Evolutionary conservation across 345 rosid genomes (phyloP), one percentile per base, ranked within the genome.

Genomic region (Salix purpurea): DNA sequence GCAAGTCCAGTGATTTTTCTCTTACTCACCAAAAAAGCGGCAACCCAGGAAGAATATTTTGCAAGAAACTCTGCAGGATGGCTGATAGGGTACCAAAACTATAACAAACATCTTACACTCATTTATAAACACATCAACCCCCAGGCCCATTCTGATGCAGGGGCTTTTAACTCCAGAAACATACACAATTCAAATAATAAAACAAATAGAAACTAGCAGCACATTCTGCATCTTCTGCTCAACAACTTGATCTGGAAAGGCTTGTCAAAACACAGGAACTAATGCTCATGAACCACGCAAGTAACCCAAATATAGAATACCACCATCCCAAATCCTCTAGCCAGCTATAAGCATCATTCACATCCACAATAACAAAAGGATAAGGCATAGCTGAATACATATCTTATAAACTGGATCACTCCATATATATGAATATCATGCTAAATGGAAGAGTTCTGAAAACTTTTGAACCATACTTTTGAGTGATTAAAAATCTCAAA

Each of bases 21-120:
- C 97, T 91, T 91, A 91, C 97, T 94, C 88, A 91, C 86, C 85
- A 81, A 75, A 83, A 84, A 65, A 70, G 92, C 90, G 80, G 82
- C 91, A 88, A 78, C 77, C 74, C 73, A 78, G 84, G 92, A 77
- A 82, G 90, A 85, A 83, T 80, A 86, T 78, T 83, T 89, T 89
- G 87, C 96, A 87, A 90, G 90, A 87, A 84, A 78, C 89, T 86
- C 89, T 80, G 94, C 87, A 88, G 84, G 87, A 86, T 84, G 78
- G 97, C 80, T 86, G 94, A 84, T 86, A 87, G 86, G 80, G 87
- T 79, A 89, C 76, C 86, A 86, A 66, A 82, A 82, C 80, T 86
- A 90, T 82, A 85, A 84, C 85, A 89, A 74, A 84, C 69, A 90
- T 77, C 85, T 76, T 82, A 89, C 74, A 85, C 67, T 81, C 87